Percentiles rank a stretch among this genome's conserved stretches.
phyloP scores from a whole-genome alignment of 108 stramenopile species.

The Nitzschia sp. region DNA sequence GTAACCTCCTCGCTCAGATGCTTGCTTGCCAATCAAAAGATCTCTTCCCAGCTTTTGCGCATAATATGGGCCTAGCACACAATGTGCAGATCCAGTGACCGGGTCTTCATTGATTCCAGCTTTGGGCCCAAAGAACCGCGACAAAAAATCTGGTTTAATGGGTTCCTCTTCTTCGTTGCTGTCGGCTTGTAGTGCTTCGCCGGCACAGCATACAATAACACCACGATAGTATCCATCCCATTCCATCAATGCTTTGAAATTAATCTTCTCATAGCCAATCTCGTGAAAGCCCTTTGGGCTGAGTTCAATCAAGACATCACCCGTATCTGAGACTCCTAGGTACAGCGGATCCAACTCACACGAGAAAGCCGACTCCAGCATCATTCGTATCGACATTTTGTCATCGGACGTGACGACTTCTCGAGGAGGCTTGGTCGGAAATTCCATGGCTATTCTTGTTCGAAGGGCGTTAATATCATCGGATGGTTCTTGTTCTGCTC shows the following conservation, averaged over 20 bases:
- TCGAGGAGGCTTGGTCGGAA: conserved; percentile 40
- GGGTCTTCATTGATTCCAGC: conserved; percentile 97
- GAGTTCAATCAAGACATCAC: conserved; percentile 79
- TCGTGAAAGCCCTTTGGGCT: conserved; percentile 56
- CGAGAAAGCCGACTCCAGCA: conserved; percentile 61
- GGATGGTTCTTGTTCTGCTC: conserved; percentile 1
- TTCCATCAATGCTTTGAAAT: conserved; percentile 54
- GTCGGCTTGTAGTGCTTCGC: background rate
- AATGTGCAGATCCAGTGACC: conserved; percentile 95
- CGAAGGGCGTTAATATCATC: background rate
- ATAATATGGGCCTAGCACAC: conserved; percentile 92
- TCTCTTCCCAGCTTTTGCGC: conserved; percentile 67
- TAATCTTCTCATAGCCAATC: conserved; percentile 47
- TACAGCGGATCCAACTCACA: conserved; percentile 45
- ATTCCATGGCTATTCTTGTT: conserved; percentile 49
- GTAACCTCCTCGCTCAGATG: conserved; percentile 82
- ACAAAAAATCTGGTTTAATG: conserved; percentile 67
- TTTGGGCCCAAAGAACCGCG: conserved; percentile 95
- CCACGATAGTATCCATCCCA: conserved; percentile 76
- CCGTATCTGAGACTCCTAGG: conserved; percentile 66
- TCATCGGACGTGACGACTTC: conserved; percentile 35
- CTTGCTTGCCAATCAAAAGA: conserved; percentile 80
- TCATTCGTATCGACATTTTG: conserved; percentile 43
- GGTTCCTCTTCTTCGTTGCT: conserved; percentile 2
- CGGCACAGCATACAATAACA: conserved; percentile 71